phyloP scores from a whole-genome alignment of 2,329 filamentous ascomycete species.

The Aspergillus clavatus region DNA sequence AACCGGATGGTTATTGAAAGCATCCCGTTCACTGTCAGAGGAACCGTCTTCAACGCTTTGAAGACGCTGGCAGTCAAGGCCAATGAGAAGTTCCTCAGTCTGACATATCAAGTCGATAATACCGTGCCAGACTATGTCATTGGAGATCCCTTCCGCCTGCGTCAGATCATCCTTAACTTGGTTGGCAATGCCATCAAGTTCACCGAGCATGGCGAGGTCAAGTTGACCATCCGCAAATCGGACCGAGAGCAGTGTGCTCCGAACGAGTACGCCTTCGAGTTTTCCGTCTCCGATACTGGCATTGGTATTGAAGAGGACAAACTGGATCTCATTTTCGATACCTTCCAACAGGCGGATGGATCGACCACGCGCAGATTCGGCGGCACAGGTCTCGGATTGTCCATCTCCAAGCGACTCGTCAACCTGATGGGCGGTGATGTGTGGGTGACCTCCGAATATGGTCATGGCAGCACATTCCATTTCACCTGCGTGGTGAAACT shows the following conservation, averaged over 20 bases:
- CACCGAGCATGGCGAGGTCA: slow-evolving; percentile 93
- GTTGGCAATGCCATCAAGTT: slow-evolving; percentile 99
- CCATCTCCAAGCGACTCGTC: slow-evolving; percentile 90
- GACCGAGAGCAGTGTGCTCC: slow-evolving; percentile 60
- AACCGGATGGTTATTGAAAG: slow-evolving; percentile 98
- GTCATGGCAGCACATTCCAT: slow-evolving; percentile 88
- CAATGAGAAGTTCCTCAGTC: slow-evolving; percentile 88
- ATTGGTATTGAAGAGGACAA: slow-evolving; percentile 96
- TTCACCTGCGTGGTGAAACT: slow-evolving; percentile 91
- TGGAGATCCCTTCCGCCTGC: slow-evolving; percentile 90
- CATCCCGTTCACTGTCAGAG: slow-evolving; percentile 89
- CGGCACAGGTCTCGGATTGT: slow-evolving; percentile 86
- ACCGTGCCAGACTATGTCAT: slow-evolving; percentile 92
- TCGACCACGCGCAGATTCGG: slow-evolving; percentile 96
- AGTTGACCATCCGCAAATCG: slow-evolving; percentile 78
- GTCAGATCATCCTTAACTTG: slow-evolving; percentile 94
- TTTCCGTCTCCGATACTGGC: slow-evolving; percentile 90
- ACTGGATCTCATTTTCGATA: slow-evolving; percentile 95
- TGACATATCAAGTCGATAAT: slow-evolving; percentile 90
- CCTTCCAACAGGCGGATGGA: slow-evolving; percentile 96
- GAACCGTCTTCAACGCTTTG: slow-evolving; percentile 93
- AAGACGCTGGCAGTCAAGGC: slow-evolving; percentile 97
- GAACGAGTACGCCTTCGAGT: slow-evolving; percentile 89
- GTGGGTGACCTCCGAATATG: slow-evolving; percentile 90
- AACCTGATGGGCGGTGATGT: slow-evolving; percentile 95